Base-by-base conservation (phyloP, 192 early-diverging fungal genomes). In the Rhizoclosmatium sp. region DNA sequence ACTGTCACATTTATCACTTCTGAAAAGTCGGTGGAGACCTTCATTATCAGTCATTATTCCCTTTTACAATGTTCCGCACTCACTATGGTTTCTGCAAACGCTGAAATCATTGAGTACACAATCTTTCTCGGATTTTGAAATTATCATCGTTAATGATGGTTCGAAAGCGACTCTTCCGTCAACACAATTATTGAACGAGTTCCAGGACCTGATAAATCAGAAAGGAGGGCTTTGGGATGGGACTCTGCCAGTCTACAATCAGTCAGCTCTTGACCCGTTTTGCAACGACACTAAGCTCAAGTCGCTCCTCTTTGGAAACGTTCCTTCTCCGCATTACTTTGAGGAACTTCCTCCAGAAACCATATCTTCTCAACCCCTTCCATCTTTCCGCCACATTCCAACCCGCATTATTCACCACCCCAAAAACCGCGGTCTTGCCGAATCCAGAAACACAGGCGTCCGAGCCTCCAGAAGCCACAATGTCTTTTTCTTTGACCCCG, bases 131-230 rank as follows among this genome's bases (percentile, higher is more conserved):
- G 82, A 83, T 58, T 83, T 83, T 80, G 80, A 83, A 58, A 66
- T 83, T 44, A 81, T 82, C 12, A 68, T 83, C 21, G 80, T 83
- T 4, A 59, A 83, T 74, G 82, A 83, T 71, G 82, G 82, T 14
- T 79, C 76, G 14, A 62, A 82, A 48, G 1, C 19, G 10, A 4
- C n/a, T 3, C 31, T 81, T 3, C 40, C 59, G 65, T 62, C 62
- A 10, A 58, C 56, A 7, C 4, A 16, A n/a, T 42, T 61, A n/a
- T 40, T 75, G 59, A 9, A 5, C 1, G 16, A 58, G 12, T 65
- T 77, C 10, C 64, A 68, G n/a, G 75, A 23, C 10, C 9, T 21
- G 3, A n/a, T 77, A 12, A 19, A 39, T 7, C 9, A 31, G 47
- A 12, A 16, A 5, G 54, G 67, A 39, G 75, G 65, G 2, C 0